Percentiles rank a stretch among this genome's conserved stretches.
phyloP scores from a whole-genome alignment of 495 filamentous ascomycete genomes.

The Penicillium longicatenatum region DNA sequence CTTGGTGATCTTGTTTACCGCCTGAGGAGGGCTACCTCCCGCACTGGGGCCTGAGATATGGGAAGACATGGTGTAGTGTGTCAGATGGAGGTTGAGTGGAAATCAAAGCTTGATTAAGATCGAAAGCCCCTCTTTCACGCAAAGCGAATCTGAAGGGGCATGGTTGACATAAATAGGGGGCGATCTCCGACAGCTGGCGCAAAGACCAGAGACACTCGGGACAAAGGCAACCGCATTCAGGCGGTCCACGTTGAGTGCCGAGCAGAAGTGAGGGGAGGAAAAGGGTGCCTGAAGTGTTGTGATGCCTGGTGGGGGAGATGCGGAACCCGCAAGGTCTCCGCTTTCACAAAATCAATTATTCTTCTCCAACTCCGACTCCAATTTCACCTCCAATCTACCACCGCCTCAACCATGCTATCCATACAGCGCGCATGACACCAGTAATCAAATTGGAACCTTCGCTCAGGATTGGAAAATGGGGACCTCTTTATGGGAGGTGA shows the following conservation, averaged over 20 bases:
- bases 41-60: conserved; percentile 18
- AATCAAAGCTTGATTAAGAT: conserved; percentile 5
- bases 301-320: conserved; percentile 1
- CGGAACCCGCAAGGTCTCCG: conserved; percentile 11
- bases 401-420: background rate
- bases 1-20: conserved; percentile 67
- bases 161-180: conserved; percentile 12
- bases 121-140: conserved; percentile 19
- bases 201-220: conserved; percentile 18
- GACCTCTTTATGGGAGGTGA: background rate
- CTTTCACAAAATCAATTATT: background rate
- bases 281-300: conserved; percentile 7
- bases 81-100: background rate
- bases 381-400: background rate
- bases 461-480: background rate
- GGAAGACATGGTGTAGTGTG: conserved; percentile 31
- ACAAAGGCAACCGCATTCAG: conserved; percentile 28
- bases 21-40: conserved; percentile 56
- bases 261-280: conserved; percentile 1
- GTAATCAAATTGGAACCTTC: background rate
- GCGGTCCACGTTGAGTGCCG: conserved; percentile 8
- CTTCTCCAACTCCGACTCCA: background rate
- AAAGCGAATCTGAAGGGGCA: conserved; percentile 19
- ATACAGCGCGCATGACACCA: background rate
- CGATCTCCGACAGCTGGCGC: conserved; percentile 18